Evolutionary conservation across 306 rosid genomes (phyloP).

Genomic region (Medicago truncatula): DNA sequence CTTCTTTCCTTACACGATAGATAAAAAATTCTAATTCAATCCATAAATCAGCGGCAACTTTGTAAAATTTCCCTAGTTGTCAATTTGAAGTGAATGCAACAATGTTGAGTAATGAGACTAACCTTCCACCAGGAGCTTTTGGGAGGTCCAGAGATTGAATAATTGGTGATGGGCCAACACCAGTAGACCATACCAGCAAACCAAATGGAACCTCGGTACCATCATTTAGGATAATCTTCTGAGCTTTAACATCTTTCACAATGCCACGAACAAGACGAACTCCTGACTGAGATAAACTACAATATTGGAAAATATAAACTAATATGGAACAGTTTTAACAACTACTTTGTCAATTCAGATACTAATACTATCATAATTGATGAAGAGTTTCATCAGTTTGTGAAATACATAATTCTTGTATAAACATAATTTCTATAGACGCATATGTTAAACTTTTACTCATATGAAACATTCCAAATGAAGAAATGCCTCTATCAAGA

Average conservation of each 20-base stretch:
- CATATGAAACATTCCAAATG: neutral
- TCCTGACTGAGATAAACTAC: conserved; percentile 81
- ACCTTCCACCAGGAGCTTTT: conserved; percentile 98
- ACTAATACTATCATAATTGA: neutral
- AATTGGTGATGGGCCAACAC: conserved; percentile 91
- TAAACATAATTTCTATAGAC: neutral
- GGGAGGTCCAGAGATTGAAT: conserved; percentile 69
- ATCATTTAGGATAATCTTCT: conserved; percentile 77
- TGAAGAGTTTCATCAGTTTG: conserved; percentile 5
- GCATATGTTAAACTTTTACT: neutral
- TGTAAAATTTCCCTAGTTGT: conserved; percentile 6
- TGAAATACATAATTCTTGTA: neutral
- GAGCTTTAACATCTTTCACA: conserved; percentile 82
- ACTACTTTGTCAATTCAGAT: neutral
- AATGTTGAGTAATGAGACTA: conserved; percentile 31
- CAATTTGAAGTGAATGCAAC: conserved; percentile 28
- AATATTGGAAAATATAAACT: conserved; percentile 34
- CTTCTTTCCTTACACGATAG: conserved; percentile 9
- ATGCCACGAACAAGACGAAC: conserved; percentile 88
- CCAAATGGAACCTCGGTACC: conserved; percentile 97
- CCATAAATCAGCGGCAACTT: conserved; percentile 3
- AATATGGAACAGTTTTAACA: conserved; percentile 20
- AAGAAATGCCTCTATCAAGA: conserved; percentile 18
- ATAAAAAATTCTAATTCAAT: conserved; percentile 21
- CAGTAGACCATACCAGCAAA: conserved; percentile 94